Evolutionary conservation across 225 moss, liverwort and hornwort genomes (phyloP).

Genomic region (Ulota crispa): DNA sequence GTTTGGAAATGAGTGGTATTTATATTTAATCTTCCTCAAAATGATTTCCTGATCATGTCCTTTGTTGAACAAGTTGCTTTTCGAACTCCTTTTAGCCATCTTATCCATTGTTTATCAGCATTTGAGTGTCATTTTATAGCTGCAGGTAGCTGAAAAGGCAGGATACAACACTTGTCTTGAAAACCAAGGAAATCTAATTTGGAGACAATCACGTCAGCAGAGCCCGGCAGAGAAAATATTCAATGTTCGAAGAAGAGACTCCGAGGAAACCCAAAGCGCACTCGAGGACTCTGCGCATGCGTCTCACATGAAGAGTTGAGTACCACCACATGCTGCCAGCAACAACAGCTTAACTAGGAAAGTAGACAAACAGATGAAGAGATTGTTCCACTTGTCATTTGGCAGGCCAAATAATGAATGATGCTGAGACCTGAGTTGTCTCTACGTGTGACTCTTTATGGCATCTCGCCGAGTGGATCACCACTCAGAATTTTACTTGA

Average conservation of each 20-base stretch:
- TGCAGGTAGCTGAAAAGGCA: background rate
- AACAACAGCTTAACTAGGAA: background rate
- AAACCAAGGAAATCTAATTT: background rate
- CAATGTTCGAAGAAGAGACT: slow-evolving; percentile 2
- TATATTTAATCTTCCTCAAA: background rate
- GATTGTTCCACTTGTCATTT: slow-evolving; percentile 5
- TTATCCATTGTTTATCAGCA: background rate
- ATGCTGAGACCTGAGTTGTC: background rate
- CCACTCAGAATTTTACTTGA: slow-evolving; percentile 18
- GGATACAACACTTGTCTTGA: background rate
- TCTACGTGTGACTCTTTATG: background rate
- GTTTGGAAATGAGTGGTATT: background rate
- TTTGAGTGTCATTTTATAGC: background rate
- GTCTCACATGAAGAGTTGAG: slow-evolving; percentile 15
- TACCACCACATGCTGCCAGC: background rate
- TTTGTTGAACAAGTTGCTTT: background rate
- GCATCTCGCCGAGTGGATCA: background rate
- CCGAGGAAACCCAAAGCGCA: background rate
- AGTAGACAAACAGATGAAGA: background rate
- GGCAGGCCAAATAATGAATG: slow-evolving; percentile 7
- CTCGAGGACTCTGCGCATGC: slow-evolving; percentile 1
- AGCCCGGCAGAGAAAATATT: slow-evolving; percentile 15
- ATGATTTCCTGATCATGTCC: background rate
- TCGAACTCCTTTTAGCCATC: background rate
- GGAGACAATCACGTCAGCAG: background rate